Evolutionary conservation across 176 grass and related monocot species (phyloP), one percentile per base, ranked within the genome.

Genomic region (Carex pumila): DNA sequence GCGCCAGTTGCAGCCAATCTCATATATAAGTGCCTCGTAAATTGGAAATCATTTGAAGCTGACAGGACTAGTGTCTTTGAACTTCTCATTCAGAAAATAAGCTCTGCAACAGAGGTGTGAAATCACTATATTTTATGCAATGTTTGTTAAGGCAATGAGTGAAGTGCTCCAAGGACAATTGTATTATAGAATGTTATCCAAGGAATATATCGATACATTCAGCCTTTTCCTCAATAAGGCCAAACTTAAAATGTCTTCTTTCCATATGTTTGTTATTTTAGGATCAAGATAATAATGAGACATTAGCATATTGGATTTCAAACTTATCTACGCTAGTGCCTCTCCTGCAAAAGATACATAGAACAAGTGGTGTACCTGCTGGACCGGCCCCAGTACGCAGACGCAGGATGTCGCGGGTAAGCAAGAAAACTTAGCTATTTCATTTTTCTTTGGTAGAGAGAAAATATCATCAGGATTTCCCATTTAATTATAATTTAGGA

Each of bases 21-120:
- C 85, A 94, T 94, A 86, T 91, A 94, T 55, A 89, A 89, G 85
- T 89, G 83, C 85, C 83, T 94, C 72, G 41, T 91, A 72, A 79
- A 84, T 61, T 94, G 92, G 92, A 94, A 87, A 91, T 94, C 92
- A 69, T 94, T 94, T 91, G 92, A 94, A 94, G 85, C 87, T 74
- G 90, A 91, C 87, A 94, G 90, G 71, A 94, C 89, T 0, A 21
- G 71, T 74, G 61, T 91, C 84, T 91, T 94, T 58, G 89, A 94
- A 59, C 88, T 22, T 79, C 87, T 94, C 83, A 71, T 94, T 62
- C 87, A 91, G 76, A 72, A 89, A 72, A 89, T 94, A 89, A 94
- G 86, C 85, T 87, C 87, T 50, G 83, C 82, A 66, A 87, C 74
- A 84, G 89, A 94, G 92, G 92, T 94, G 85, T 36, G 61, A 86